Evolutionary conservation across 2,329 filamentous ascomycete species (phyloP), one percentile per base, ranked within the genome.

Genomic region (Neonectria punicea): DNA sequence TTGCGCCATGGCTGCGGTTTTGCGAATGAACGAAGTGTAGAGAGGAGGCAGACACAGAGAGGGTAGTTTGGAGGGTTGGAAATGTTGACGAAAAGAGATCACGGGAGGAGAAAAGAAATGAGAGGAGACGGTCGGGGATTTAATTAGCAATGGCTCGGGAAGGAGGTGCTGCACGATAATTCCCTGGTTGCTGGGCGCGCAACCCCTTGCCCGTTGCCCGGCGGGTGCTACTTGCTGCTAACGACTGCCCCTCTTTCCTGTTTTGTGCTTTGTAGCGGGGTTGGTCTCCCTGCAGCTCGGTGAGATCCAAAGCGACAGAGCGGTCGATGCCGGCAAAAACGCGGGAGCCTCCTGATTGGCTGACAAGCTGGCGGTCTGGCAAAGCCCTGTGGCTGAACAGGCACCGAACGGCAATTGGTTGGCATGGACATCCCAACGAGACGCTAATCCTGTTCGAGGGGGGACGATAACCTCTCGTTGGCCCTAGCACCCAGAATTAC

Each of bases 1-100:
- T 85, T 96, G 82, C 46, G 87, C 86, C 87, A 89, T 90, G 57
- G 75, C 83, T 59, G 57, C 53, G 53, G 47, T 50, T 34, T 63
- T 55, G 41, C 20, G 18, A 14, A 46, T 28, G 8, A 22, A 22
- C 49, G 43, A 32, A 60, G 49, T 28, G 49, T 36, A 41, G 41
- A 28, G 28, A 39, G 25, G 44, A 22, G 30, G 43, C 9, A 34
- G 10, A 36, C 32, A 50, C 36, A 4, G 47, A 47, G 32, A 36
- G 20, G 14, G 43, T 14, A 8, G 28, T 44, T 44, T n/a, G 28
- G 36, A 41, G 20, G 20, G 36, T 39, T 8, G 36, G 32, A 36
- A 58, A 28, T 30, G 13, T 50, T 20, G 34, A 25, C 41, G 14
- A 16, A 20, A 50, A 62, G 43, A 63, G 28, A 51, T n/a, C 14